phyloP scores from a whole-genome alignment of 805 yeast genomes.

The Pichia exigua region DNA sequence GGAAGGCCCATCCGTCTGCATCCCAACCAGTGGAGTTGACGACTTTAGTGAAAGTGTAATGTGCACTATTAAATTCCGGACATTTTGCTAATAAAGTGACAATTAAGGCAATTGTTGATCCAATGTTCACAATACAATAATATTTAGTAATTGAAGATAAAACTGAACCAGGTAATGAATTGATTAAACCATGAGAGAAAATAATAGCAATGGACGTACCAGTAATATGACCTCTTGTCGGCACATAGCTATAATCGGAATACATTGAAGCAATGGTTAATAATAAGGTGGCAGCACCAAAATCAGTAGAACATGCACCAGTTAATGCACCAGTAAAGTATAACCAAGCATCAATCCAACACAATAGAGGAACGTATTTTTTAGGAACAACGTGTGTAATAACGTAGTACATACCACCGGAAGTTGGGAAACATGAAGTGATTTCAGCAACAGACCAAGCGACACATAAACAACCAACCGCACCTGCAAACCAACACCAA shows the following conservation, averaged over 20 bases:
- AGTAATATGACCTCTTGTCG: slow-evolving; percentile 38
- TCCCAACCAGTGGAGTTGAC: slow-evolving; percentile 45
- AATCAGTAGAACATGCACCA: slow-evolving; percentile 45
- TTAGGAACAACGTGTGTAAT: slow-evolving; percentile 42
- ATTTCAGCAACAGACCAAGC: slow-evolving; percentile 47
- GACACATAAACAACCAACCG: slow-evolving; percentile 44
- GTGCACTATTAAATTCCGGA: slow-evolving; percentile 37
- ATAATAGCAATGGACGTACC: slow-evolving; percentile 46
- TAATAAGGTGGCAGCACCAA: slow-evolving; percentile 43
- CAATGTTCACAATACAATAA: slow-evolving; percentile 42
- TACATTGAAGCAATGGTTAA: slow-evolving; percentile 39
- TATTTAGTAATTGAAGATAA: slow-evolving; percentile 44
- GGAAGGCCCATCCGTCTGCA: slow-evolving; percentile 46
- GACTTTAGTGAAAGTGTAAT: slow-evolving; percentile 40
- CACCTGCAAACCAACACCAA: slow-evolving; percentile 57
- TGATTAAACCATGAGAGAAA: slow-evolving; percentile 40
- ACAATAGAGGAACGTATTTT: slow-evolving; percentile 40
- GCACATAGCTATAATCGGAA: slow-evolving; percentile 30
- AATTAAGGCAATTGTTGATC: slow-evolving; percentile 42
- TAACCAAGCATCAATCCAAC: slow-evolving; percentile 49
- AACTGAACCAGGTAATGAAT: slow-evolving; percentile 44
- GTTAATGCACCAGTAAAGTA: slow-evolving; percentile 41
- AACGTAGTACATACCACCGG: slow-evolving; percentile 45
- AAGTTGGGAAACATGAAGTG: slow-evolving; percentile 45
- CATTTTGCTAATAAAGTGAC: slow-evolving; percentile 49